These are phyloP conservation scores for Xerocomellus intermedius DNA, from an alignment of 768 basidiomycete genomes.

Conservation along the genomic window DNA sequence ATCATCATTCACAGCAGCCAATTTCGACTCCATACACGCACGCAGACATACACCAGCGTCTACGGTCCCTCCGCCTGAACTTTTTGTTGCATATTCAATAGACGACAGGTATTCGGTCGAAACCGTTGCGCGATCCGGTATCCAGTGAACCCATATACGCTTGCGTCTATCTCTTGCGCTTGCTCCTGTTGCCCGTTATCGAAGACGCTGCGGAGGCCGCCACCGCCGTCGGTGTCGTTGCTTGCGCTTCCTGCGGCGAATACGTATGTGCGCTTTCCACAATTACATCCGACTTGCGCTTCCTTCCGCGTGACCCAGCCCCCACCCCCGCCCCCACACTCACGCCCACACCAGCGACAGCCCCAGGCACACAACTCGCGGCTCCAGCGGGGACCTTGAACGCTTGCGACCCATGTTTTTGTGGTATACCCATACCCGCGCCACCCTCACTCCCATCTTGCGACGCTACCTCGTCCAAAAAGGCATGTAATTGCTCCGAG, in stretches of 20 bases:
- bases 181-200: slow-evolving; percentile 20
- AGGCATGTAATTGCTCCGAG: slow-evolving; percentile 40
- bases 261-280: slow-evolving; percentile 11
- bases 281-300: slow-evolving; percentile 41
- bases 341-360: background rate
- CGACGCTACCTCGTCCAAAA: slow-evolving; percentile 43
- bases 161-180: slow-evolving; percentile 29
- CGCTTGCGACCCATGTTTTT: background rate
- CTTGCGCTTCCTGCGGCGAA: background rate
- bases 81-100: background rate
- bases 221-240: background rate
- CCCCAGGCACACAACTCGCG: background rate
- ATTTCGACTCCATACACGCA: background rate
- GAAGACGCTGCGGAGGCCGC: slow-evolving; percentile 1
- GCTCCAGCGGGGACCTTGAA: slow-evolving; percentile 8
- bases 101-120: background rate
- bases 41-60: background rate
- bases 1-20: background rate
- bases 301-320: slow-evolving; percentile 25
- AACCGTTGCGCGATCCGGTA: background rate
- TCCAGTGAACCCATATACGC: background rate
- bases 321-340: background rate
- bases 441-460: slow-evolving; percentile 25
- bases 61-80: background rate
- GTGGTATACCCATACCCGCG: background rate